Base-by-base conservation (phyloP, 768 basidiomycete species). In the Tulasnella sp. region DNA sequence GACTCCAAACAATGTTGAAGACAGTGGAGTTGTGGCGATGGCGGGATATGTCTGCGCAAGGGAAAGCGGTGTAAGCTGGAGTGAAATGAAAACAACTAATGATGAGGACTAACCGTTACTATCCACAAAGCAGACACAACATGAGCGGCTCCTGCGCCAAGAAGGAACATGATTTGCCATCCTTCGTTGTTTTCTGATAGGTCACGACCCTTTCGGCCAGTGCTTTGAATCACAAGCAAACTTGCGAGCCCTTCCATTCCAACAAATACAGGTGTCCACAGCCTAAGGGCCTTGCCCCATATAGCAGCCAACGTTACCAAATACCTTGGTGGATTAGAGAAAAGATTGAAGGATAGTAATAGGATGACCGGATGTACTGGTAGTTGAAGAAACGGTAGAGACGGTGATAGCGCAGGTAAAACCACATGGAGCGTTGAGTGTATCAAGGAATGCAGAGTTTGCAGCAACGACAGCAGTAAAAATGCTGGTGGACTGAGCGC, bases 61-160 rank as follows among this genome's bases (percentile, higher is more conserved):
- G 47, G 20, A 37, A 37, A 37, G 19, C 47, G 40, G 16, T 8
- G 25, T 37, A 41, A 39, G 52, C 16, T 5, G 37, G 12, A 49
- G 48, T 25, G 34, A 5, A 32, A n/a, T 13, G 42, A 32, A 45
- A 28, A 24, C 13, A 27, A 42, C 32, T 29, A 35, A 16, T 44
- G 31, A 15, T 15, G 35, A 10, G 46, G 22, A 77, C 83, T 58
- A 58, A 86, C 85, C 54, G 72, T 68, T 35, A 85, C 82, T 58
- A 90, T 85, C 84, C 84, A 88, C 78, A 82, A 87, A 1, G 83
- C 83, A 7, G 86, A 81, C 32, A 70, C 70, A 19, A 90, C 87
- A 65, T 88, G 89, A 8, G 83, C 77, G 37, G 75, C 76, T 7
- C 88, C 85, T 2, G 85, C 76, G 28, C 74, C 76, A 57, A 90